Percentiles rank a stretch among this genome's conserved stretches.
phyloP scores from a whole-genome alignment of 495 filamentous ascomycete species.

The Cercophora samala region DNA sequence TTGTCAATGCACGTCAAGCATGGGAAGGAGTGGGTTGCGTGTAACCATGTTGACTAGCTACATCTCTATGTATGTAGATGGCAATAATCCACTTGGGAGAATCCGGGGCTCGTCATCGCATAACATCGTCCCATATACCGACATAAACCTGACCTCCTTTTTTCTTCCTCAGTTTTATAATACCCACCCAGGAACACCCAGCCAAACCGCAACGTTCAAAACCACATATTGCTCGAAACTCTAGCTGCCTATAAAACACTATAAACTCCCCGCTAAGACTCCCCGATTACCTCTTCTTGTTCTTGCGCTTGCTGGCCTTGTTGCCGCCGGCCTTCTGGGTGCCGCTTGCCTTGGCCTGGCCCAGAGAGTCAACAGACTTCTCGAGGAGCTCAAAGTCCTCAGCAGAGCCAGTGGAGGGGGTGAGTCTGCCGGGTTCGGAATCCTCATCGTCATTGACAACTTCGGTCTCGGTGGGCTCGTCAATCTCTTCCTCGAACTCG shows the following conservation, averaged over 20 bases:
- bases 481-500: constrained; percentile 32
- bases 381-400: constrained; percentile 58
- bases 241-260: background rate
- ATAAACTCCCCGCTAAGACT: background rate
- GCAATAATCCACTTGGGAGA: background rate
- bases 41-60: background rate
- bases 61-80: background rate
- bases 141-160: background rate
- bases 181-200: background rate
- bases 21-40: background rate
- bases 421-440: constrained; percentile 39
- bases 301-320: constrained; percentile 46
- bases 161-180: background rate
- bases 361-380: constrained; percentile 47
- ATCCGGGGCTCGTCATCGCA: background rate
- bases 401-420: constrained; percentile 46
- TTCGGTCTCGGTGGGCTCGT: constrained; percentile 1
- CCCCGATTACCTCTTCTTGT: constrained; percentile 43
- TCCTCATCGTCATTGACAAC: constrained; percentile 38
- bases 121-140: background rate
- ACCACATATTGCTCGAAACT: background rate
- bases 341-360: constrained; percentile 40
- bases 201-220: background rate
- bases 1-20: background rate
- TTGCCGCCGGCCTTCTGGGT: constrained; percentile 37